Evolutionary conservation across 345 rosid genomes (phyloP).

Genomic region (Murraya koenigii): DNA sequence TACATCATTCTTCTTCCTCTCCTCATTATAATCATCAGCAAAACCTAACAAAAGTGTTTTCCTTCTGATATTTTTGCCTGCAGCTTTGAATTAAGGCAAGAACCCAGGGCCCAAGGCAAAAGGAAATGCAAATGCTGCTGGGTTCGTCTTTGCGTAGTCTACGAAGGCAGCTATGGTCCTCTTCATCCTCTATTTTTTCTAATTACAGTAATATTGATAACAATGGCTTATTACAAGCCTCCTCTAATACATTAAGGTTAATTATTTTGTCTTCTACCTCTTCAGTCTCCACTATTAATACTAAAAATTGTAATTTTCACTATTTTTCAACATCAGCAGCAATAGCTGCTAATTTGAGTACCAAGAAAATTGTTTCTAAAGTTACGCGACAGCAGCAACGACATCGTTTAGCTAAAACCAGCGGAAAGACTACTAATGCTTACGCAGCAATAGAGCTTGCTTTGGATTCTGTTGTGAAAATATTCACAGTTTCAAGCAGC

Average conservation of each 20-base stretch:
- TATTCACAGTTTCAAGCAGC: conserved; percentile 53
- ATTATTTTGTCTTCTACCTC: background rate
- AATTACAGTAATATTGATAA: background rate
- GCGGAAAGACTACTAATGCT: conserved; percentile 24
- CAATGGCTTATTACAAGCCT: background rate
- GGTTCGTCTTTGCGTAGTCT: conserved; percentile 7
- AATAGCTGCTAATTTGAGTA: background rate
- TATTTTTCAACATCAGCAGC: background rate
- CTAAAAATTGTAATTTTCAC: background rate
- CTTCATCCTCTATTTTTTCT: background rate
- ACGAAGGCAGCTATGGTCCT: conserved; percentile 1
- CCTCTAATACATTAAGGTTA: background rate
- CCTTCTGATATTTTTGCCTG: background rate
- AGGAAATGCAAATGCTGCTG: conserved; percentile 1
- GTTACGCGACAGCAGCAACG: background rate
- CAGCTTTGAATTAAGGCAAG: background rate
- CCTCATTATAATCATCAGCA: background rate
- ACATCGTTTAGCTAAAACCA: background rate
- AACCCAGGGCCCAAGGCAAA: background rate
- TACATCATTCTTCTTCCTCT: background rate
- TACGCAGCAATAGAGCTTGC: conserved; percentile 45
- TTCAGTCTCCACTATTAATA: background rate
- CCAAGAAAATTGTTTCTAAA: background rate
- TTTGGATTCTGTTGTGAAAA: conserved; percentile 68
- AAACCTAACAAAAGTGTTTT: background rate